Percentiles rank a stretch among this genome's conserved stretches.
These are phyloP conservation scores for Acanthamoeba triangularis DNA, from an alignment of 208 protist species.

Conservation along the genomic window DNA sequence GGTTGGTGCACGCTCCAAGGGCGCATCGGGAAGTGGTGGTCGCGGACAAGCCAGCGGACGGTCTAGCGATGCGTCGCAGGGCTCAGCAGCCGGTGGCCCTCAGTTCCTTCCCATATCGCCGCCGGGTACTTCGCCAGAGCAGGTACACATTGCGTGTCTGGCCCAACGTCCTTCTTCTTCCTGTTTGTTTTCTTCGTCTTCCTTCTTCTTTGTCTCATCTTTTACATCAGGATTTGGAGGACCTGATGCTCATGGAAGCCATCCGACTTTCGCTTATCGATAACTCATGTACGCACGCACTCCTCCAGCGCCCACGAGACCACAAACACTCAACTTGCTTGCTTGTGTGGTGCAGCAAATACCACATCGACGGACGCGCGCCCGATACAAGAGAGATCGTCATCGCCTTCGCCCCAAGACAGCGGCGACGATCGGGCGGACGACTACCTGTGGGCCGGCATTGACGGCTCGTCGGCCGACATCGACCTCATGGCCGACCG, in stretches of 20 bases:
- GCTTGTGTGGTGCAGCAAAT: background rate
- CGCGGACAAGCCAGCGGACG: background rate
- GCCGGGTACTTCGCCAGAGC: background rate
- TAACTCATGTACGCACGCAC: background rate
- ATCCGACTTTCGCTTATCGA: slow-evolving; percentile 81
- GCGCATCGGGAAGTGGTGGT: background rate
- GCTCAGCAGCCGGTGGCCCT: background rate
- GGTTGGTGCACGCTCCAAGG: too few relatives aligned
- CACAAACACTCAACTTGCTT: too few relatives aligned
- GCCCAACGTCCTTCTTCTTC: background rate
- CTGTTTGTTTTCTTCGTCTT: background rate
- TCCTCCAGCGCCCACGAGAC: background rate
- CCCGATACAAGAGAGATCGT: background rate
- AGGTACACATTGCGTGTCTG: background rate
- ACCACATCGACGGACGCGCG: background rate
- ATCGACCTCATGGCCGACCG: background rate
- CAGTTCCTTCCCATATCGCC: background rate
- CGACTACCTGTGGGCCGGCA: background rate
- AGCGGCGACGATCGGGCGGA: slow-evolving; percentile 27
- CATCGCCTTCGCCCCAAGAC: slow-evolving; percentile 27
- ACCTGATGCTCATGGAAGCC: slow-evolving; percentile 83
- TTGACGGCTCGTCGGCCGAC: background rate
- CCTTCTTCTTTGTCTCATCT: background rate
- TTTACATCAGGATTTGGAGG: slow-evolving; percentile 72
- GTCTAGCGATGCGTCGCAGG: background rate